phyloP scores from a whole-genome alignment of 495 filamentous ascomycete genomes.

The Trichoderma parareesei region DNA sequence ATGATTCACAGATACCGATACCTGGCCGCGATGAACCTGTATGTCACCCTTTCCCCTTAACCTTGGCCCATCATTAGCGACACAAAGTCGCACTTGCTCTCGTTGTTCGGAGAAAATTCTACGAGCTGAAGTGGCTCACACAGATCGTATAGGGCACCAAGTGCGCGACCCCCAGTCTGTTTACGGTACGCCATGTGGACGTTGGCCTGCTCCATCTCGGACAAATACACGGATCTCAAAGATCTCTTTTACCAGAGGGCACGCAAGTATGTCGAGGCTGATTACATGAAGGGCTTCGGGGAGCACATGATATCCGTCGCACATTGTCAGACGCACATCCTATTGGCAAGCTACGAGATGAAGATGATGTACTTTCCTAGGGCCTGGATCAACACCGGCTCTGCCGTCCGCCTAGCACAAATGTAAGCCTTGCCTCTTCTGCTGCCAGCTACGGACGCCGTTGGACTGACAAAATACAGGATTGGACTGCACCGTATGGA shows the following conservation, averaged over 20 bases:
- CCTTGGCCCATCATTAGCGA: not conserved
- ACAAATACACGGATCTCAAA: constrained; percentile 69
- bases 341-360: constrained; percentile 83
- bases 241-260: constrained; percentile 81
- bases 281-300: constrained; percentile 90
- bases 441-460: constrained; percentile 6
- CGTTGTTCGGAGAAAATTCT: too few species aligned
- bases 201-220: constrained; percentile 70
- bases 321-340: constrained; percentile 72
- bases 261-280: constrained; percentile 79
- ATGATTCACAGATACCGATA: constrained; percentile 87
- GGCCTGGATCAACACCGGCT: constrained; percentile 87
- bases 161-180: constrained; percentile 77
- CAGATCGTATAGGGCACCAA: constrained; percentile 50
- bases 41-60: constrained; percentile 18
- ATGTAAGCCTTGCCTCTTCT: constrained; percentile 45
- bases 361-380: constrained; percentile 97
- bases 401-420: constrained; percentile 64
- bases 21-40: constrained; percentile 72
- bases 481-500: constrained; percentile 88
- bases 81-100: not conserved
- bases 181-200: constrained; percentile 94
- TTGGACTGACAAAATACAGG: constrained; percentile 23
- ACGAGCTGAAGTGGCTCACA: constrained; percentile 16
- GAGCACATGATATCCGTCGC: constrained; percentile 76